phyloP scores from a whole-genome alignment of 83 land plant species.

The Diphasiastrum complanatum region DNA sequence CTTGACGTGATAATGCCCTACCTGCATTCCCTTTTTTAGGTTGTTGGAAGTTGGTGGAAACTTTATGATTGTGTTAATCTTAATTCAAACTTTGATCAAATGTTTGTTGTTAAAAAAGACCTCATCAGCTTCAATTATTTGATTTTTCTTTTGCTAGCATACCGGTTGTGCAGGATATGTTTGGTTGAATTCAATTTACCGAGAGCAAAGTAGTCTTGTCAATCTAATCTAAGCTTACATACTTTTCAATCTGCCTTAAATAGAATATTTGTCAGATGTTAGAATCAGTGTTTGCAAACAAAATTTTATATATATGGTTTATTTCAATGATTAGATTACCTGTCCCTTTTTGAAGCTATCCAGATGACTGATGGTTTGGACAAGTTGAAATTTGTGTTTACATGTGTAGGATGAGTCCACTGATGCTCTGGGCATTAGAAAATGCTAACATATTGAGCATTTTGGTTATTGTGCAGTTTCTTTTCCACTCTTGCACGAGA shows the following conservation, averaged over 20 bases:
- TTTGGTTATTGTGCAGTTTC: conserved; percentile 38
- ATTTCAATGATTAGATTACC: too few relatives aligned
- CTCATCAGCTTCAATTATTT: not conserved
- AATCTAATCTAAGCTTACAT: too few relatives aligned
- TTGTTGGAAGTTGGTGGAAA: not conserved
- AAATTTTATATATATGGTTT: too few relatives aligned
- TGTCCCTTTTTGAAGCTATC: not conserved
- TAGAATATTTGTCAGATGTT: too few relatives aligned
- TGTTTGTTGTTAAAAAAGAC: not conserved
- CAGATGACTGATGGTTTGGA: not conserved
- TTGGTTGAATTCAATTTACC: not conserved
- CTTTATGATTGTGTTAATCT: not conserved
- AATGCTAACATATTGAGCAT: not conserved
- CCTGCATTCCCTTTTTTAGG: not conserved
- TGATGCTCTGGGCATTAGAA: not conserved
- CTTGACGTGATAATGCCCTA: not conserved
- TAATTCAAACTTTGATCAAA: not conserved
- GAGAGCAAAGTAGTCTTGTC: not conserved
- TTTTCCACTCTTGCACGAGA: conserved; percentile 86
- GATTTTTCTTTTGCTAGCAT: not conserved
- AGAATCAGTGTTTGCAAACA: too few relatives aligned
- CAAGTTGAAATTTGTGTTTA: not conserved
- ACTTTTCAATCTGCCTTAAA: too few relatives aligned
- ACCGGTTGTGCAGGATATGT: not conserved
- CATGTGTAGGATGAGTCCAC: not conserved